Percentiles rank a stretch among this genome's conserved stretches.
phyloP scores from a whole-genome alignment of 306 rosid species.

The Quercus dentata region DNA sequence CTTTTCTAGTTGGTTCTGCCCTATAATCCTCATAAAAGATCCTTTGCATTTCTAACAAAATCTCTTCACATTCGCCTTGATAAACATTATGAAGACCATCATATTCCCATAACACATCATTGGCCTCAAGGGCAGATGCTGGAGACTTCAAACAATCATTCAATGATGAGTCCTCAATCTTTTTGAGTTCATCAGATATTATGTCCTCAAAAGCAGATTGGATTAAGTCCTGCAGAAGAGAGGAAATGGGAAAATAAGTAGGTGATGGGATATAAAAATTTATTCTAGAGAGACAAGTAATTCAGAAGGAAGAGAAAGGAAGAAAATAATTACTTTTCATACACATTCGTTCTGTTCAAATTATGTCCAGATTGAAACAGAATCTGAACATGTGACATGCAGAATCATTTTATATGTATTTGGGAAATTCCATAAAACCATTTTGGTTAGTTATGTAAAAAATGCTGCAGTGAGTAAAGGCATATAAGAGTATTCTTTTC shows the following conservation, averaged over 20 bases:
- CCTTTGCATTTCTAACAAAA: constrained; percentile 72
- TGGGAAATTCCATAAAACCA: too few species aligned
- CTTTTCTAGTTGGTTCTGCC: constrained; percentile 37
- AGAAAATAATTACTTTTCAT: neutral
- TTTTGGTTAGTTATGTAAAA: too few species aligned
- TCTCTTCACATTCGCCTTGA: constrained; percentile 67
- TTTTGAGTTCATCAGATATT: constrained; percentile 65
- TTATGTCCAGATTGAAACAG: neutral
- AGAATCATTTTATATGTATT: neutral
- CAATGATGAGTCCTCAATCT: constrained; percentile 43
- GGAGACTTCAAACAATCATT: constrained; percentile 5
- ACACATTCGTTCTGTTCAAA: neutral
- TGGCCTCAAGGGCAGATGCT: constrained; percentile 15
- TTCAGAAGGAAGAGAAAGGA: neutral
- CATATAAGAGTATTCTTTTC: too few species aligned
- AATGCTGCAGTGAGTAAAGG: too few species aligned
- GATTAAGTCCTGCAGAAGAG: constrained; percentile 44
- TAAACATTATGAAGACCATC: constrained; percentile 42
- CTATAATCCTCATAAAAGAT: constrained; percentile 71
- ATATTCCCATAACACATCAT: constrained; percentile 70
- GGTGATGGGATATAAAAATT: neutral
- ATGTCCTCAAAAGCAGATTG: constrained; percentile 50
- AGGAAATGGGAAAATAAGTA: neutral
- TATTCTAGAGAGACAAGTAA: neutral
- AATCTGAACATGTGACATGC: neutral